Evolutionary conservation across 2,329 filamentous ascomycete species (phyloP).

Genomic region (Microdochium nivale): DNA sequence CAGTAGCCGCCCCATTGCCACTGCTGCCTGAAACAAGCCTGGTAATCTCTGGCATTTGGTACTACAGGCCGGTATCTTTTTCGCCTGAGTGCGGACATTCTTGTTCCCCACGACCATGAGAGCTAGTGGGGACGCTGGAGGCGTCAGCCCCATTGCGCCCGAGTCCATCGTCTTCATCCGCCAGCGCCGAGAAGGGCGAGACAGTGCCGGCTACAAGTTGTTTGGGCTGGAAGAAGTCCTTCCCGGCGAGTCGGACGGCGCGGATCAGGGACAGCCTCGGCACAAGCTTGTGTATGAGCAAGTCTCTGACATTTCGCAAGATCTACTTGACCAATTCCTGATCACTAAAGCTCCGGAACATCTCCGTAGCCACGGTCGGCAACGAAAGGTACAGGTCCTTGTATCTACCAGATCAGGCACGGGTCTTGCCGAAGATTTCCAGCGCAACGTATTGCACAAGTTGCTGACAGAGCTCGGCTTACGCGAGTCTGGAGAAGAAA

Average conservation of each 20-base stretch:
- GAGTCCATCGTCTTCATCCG: conserved; percentile 5
- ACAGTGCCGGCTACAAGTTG: conserved; percentile 19
- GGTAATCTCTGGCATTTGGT: no score
- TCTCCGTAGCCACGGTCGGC: conserved; percentile 10
- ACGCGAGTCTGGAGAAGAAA: conserved; percentile 7
- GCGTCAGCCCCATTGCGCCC: background rate
- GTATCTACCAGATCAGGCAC: conserved; percentile 61
- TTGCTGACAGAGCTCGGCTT: conserved; percentile 40
- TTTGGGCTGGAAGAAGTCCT: conserved; percentile 26
- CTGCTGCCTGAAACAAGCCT: no score
- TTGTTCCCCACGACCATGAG: background rate
- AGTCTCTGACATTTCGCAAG: conserved; percentile 23
- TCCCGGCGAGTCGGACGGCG: background rate
- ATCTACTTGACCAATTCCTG: conserved; percentile 25
- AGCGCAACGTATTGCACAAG: conserved; percentile 43
- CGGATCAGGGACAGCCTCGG: conserved; percentile 1
- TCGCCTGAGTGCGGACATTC: background rate
- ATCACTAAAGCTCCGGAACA: conserved; percentile 29
- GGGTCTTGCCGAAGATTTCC: conserved; percentile 47
- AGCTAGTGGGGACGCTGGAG: background rate
- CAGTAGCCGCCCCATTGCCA: no score
- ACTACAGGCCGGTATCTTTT: background rate
- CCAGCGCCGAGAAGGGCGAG: background rate
- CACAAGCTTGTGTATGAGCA: conserved; percentile 19
- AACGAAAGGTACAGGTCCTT: conserved; percentile 47